A percentile compares a stretch with the other conserved stretches of the same genome.
phyloP scores from a whole-genome alignment of 495 filamentous ascomycete genomes.

The Polyplosphaeria fusca region DNA sequence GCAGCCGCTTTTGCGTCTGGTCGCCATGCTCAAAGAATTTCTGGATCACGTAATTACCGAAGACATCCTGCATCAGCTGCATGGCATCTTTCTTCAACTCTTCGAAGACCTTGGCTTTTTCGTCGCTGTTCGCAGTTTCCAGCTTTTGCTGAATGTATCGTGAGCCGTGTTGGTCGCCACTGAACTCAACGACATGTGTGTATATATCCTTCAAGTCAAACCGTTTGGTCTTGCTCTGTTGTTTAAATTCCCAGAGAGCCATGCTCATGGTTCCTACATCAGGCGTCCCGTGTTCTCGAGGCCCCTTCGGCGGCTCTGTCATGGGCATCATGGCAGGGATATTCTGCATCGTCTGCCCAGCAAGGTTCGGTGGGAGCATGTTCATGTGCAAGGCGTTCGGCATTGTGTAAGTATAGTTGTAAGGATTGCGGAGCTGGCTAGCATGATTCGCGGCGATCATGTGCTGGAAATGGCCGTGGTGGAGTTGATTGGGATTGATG shows the following conservation, averaged over 20 bases:
- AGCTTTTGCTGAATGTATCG: constrained; percentile 95
- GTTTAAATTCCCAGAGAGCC: constrained; percentile 75
- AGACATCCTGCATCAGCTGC: constrained; percentile 92
- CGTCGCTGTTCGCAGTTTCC: constrained; percentile 91
- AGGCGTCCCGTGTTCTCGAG: constrained; percentile 58
- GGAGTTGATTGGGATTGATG: constrained; percentile 29
- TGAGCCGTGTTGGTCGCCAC: constrained; percentile 92
- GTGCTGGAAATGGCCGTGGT: constrained; percentile 29
- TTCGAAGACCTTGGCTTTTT: constrained; percentile 89
- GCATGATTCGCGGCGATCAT: constrained; percentile 27
- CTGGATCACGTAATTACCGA: constrained; percentile 98
- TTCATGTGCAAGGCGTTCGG: constrained; percentile 36
- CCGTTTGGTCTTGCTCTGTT: constrained; percentile 69
- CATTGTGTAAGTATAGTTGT: constrained; percentile 34
- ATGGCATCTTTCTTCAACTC: constrained; percentile 80
- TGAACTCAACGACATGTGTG: constrained; percentile 86
- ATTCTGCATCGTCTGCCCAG: constrained; percentile 31
- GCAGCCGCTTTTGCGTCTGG: constrained; percentile 82
- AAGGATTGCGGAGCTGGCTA: constrained; percentile 32
- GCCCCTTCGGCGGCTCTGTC: constrained; percentile 48
- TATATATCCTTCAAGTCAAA: constrained; percentile 93
- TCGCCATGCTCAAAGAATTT: constrained; percentile 98
- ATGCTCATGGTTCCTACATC: constrained; percentile 64
- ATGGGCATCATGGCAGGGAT: constrained; percentile 34
- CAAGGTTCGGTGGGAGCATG: constrained; percentile 21